A percentile compares a stretch with the other conserved stretches of the same genome.
These are phyloP conservation scores for Nothophaeocryptopus gaeumannii DNA, from an alignment of 2,329 filamentous ascomycete species.

Conservation along the genomic window DNA sequence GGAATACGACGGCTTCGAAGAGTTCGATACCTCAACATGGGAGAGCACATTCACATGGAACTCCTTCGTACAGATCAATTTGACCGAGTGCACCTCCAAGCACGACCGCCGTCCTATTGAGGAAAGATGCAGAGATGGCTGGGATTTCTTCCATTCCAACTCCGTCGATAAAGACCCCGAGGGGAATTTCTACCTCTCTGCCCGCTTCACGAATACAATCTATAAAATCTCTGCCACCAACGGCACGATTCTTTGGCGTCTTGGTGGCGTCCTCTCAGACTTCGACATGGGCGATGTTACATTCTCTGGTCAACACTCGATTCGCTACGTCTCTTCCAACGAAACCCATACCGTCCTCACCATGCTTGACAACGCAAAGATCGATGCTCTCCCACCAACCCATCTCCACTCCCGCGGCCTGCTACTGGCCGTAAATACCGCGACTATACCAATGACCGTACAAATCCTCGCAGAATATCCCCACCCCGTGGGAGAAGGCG, in stretches of 20 bases:
- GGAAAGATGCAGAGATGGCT: neutral
- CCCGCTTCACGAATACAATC: conserved; percentile 48
- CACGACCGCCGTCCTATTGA: neutral
- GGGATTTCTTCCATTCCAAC: conserved; percentile 15
- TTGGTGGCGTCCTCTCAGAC: conserved; percentile 28
- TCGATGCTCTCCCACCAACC: conserved; percentile 11
- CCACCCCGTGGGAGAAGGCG: conserved; percentile 31
- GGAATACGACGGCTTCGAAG: conserved; percentile 17
- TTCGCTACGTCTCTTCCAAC: conserved; percentile 40
- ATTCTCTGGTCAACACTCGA: conserved; percentile 50
- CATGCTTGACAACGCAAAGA: conserved; percentile 51
- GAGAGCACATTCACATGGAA: conserved; percentile 14
- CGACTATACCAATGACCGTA: conserved; percentile 10
- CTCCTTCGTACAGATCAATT: conserved; percentile 11
- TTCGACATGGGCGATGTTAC: conserved; percentile 16
- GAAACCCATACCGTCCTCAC: conserved; percentile 46
- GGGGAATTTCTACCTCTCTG: conserved; percentile 54
- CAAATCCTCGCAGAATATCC: conserved; percentile 7
- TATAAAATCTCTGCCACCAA: conserved; percentile 46
- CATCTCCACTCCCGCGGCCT: conserved; percentile 17
- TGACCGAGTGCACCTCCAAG: conserved; percentile 13
- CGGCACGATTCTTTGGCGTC: conserved; percentile 50
- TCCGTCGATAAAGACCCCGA: conserved; percentile 41
- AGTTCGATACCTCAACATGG: conserved; percentile 12
- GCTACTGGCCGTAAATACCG: conserved; percentile 15